These are phyloP conservation scores for Backusella tarrabulga DNA, from an alignment of 192 early-diverging fungal genomes.

Conservation along the genomic window DNA sequence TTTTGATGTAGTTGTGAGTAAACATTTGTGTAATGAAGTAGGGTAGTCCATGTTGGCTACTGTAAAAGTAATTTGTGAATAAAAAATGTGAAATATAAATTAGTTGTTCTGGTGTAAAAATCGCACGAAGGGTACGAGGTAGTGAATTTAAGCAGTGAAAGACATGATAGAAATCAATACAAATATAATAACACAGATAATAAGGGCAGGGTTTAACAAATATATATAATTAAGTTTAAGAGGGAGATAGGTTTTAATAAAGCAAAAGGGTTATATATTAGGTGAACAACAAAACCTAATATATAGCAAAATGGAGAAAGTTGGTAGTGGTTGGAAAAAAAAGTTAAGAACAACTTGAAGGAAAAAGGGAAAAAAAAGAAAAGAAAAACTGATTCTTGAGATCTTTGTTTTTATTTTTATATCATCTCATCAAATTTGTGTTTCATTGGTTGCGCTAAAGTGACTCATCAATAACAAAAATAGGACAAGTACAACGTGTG, in stretches of 20 bases:
- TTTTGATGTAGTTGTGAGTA: constrained; percentile 21
- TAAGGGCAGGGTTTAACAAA: constrained; percentile 4
- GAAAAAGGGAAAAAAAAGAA: background rate
- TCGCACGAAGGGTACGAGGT: constrained; percentile 14
- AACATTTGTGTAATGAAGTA: constrained; percentile 19
- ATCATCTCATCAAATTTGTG: background rate
- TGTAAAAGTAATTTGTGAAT: background rate
- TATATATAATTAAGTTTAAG: background rate
- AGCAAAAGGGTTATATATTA: background rate
- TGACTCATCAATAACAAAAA: background rate
- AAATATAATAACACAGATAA: background rate
- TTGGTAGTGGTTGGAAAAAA: background rate
- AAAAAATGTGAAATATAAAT: background rate
- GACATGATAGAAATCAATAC: background rate
- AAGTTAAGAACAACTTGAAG: background rate
- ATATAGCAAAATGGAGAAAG: background rate
- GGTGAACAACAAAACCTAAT: background rate
- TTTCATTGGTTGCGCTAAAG: background rate
- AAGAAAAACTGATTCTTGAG: background rate
- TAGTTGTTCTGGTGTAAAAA: background rate
- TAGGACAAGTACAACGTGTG: background rate
- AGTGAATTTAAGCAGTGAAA: constrained; percentile 9
- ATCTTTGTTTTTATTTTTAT: background rate
- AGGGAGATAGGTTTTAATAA: background rate
- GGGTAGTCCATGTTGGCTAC: constrained; percentile 28